Percentiles rank a stretch among this genome's conserved stretches.
Conservation (phyloP, 164 flowering plant genomes). For the Houttuynia cordata region DNA sequence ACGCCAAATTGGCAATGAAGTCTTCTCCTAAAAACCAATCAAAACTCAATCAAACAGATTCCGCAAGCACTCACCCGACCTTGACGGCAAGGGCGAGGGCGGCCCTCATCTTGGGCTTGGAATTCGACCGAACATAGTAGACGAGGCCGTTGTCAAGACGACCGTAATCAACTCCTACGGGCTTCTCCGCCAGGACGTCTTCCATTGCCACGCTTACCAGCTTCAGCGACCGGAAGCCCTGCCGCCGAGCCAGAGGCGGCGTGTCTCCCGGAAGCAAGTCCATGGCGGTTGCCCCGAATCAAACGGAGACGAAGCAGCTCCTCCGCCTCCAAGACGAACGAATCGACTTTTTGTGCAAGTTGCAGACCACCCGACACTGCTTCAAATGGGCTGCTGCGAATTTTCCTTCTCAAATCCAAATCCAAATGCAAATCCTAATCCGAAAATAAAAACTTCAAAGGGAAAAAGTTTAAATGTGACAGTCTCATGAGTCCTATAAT, state of each 20-base stretch:
- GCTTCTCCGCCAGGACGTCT: slow-evolving; percentile 31
- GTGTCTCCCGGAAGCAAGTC: slow-evolving; percentile 72
- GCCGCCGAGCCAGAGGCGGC: slow-evolving; percentile 37
- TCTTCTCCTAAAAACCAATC: neutral
- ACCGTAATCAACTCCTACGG: slow-evolving; percentile 66
- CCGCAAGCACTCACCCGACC: slow-evolving; percentile 52
- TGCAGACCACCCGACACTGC: too few relatives aligned
- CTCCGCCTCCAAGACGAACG: neutral
- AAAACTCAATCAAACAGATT: neutral
- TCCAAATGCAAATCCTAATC: too few relatives aligned
- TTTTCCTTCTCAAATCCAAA: too few relatives aligned
- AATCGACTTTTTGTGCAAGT: neutral
- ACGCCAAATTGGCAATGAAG: too few relatives aligned
- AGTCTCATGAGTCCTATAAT: too few relatives aligned
- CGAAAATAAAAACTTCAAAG: too few relatives aligned
- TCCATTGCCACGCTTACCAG: slow-evolving; percentile 53
- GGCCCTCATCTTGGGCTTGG: slow-evolving; percentile 89
- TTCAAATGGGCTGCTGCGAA: too few relatives aligned
- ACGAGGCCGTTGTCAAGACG: slow-evolving; percentile 68
- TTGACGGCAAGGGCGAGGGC: slow-evolving; percentile 91
- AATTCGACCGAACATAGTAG: slow-evolving; percentile 75
- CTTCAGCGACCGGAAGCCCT: slow-evolving; percentile 76
- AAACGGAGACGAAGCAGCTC: neutral
- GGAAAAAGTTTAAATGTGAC: too few relatives aligned
- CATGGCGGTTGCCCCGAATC: slow-evolving; percentile 26